Conservation (phyloP, 2,329 filamentous ascomycete species). For the Ceratocystis smalleyi region DNA sequence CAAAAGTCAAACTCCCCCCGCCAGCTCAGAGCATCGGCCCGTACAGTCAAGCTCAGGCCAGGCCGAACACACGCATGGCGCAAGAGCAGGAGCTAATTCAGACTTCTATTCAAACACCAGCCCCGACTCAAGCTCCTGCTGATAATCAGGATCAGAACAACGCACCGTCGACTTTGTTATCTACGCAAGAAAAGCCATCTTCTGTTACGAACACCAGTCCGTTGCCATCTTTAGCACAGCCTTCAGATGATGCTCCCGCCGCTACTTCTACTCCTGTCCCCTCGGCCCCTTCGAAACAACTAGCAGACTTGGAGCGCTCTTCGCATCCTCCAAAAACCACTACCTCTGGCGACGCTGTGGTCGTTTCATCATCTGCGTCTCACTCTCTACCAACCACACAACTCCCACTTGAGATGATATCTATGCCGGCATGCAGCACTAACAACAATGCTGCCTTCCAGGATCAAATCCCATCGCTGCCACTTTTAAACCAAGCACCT, state of each 20-base stretch:
- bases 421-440: slow-evolving; percentile 37
- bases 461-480: neutral
- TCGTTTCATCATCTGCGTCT: neutral
- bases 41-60: neutral
- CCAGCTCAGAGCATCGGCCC: slow-evolving; percentile 21
- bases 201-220: neutral
- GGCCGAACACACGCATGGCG: neutral
- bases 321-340: neutral
- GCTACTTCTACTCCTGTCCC: neutral
- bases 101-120: neutral
- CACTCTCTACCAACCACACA: slow-evolving; percentile 26
- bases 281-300: neutral
- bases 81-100: neutral
- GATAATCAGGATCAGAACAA: neutral
- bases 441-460: slow-evolving; percentile 1
- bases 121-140: neutral
- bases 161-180: neutral
- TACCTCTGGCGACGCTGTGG: slow-evolving; percentile 2
- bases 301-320: too few relatives aligned
- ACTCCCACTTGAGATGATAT: slow-evolving; percentile 38
- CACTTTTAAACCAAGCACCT: neutral
- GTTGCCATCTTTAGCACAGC: neutral
- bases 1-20: slow-evolving; percentile 72
- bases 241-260: neutral
- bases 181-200: neutral